Base-by-base conservation (phyloP, 805 yeast species). In the Lipomyces mesembrius region DNA sequence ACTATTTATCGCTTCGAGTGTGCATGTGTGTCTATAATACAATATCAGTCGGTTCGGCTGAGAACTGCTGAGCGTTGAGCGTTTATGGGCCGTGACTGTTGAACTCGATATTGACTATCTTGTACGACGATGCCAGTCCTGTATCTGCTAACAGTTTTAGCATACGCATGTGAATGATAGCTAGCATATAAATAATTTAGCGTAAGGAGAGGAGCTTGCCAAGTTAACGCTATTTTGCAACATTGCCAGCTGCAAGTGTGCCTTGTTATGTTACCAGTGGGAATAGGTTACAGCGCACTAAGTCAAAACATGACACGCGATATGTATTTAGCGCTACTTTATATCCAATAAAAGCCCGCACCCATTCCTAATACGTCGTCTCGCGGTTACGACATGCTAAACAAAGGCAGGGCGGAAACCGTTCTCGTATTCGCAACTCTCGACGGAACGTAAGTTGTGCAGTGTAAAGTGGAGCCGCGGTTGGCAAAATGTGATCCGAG, bases 351-450 rank as follows among this genome's bases (percentile, higher is more conserved):
- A 37, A 37, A 29, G 6, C 32, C 32, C 32, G 32, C 32, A 29
- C 7, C 6, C 32, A 29, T 29, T 29, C 32, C 32, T 29, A 5
- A 29, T 5, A 29, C 7, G 32, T 29, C 32, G 32, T 37, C 39
- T 37, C 39, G 39, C 39, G 14, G 0, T 37, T 37, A 29, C 7
- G 32, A 29, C 7, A 29, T 29, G 32, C 7, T 29, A 7, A 29
- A 29, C 32, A 29, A 29, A 29, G 7, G 32, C 6, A 29, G 7
- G 5, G 32, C 32, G 32, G 7, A 7, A 29, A 29, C 32, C 32
- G 5, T 29, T 43, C 49, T 43, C 49, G 49, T 43, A 43, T 43
- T 43, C 49, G 49, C 49, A 43, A 43, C 22, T 43, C 43, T 37
- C 43, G 43, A 37, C 43, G 17, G 43, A 37, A 37, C 14, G 12